Conservation (phyloP, 345 rosid genomes). For the Gossypium thurberi region DNA sequence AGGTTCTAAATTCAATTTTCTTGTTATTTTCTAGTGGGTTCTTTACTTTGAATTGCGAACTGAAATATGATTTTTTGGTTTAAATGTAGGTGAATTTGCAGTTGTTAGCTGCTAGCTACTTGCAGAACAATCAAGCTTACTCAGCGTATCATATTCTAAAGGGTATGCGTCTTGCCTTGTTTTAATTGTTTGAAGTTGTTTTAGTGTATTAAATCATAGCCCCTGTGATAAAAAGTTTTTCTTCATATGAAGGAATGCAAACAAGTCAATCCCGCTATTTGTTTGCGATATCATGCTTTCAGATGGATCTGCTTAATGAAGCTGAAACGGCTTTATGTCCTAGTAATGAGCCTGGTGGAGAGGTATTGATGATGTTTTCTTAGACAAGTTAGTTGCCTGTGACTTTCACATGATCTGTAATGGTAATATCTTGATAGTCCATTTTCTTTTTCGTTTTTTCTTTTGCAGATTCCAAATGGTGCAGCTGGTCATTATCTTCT, state of each 20-base stretch:
- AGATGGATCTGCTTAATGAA: conserved; percentile 91
- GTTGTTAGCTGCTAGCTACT: conserved; percentile 73
- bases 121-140: conserved; percentile 90
- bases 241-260: conserved; percentile 61
- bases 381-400: background rate
- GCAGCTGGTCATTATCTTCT: conserved; percentile 98
- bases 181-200: conserved; percentile 9
- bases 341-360: conserved; percentile 69
- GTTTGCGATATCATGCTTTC: conserved; percentile 92
- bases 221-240: background rate
- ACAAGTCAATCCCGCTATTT: conserved; percentile 94
- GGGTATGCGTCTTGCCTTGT: conserved; percentile 35
- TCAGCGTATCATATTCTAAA: conserved; percentile 79
- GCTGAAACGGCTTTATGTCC: conserved; percentile 86
- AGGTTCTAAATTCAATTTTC: background rate
- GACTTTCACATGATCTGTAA: background rate
- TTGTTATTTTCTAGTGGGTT: background rate
- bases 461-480: conserved; percentile 77
- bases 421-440: conserved; percentile 9
- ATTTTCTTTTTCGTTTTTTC: conserved; percentile 6
- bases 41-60: background rate
- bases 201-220: background rate
- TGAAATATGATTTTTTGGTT: background rate
- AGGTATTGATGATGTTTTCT: conserved; percentile 39
- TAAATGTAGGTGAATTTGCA: conserved; percentile 67